phyloP scores from a whole-genome alignment of 495 filamentous ascomycete genomes.

The Penicillium steckii region DNA sequence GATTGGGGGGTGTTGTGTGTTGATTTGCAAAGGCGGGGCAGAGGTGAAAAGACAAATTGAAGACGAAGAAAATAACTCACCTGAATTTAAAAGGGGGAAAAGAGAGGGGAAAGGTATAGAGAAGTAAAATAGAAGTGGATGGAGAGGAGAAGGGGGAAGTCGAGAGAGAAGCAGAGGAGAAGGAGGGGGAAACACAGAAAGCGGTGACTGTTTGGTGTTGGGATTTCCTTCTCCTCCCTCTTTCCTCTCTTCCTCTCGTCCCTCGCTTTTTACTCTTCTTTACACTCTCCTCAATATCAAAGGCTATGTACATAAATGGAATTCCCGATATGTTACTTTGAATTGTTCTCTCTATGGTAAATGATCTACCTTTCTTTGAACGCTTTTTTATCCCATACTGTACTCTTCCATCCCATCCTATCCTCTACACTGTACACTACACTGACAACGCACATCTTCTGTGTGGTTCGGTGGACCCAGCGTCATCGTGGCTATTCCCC shows the following conservation, averaged over 20 bases:
- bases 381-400: no score
- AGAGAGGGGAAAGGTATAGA: conserved; percentile 18
- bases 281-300: no score
- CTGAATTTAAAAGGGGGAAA: conserved; percentile 20
- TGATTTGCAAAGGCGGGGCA: conserved; percentile 17
- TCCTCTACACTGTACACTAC: background rate
- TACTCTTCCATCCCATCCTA: no score
- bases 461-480: conserved; percentile 50
- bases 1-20: conserved; percentile 10
- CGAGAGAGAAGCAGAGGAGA: conserved; percentile 26
- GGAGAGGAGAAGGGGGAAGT: conserved; percentile 18
- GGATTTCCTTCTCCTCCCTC: conserved; percentile 16
- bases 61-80: conserved; percentile 19
- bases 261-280: no score
- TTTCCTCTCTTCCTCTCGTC: no score
- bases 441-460: conserved; percentile 36
- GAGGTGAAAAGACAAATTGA: conserved; percentile 17
- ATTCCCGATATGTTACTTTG: conserved; percentile 2
- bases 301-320: no score
- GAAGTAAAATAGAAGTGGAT: conserved; percentile 22
- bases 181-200: conserved; percentile 26
- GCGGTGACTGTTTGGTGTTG: conserved; percentile 35
- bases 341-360: conserved; percentile 1
- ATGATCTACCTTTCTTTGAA: no score
- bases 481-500: conserved; percentile 24